Conservation (phyloP, 139 green algal genomes). For the Tetradesmus lagerheimii region DNA sequence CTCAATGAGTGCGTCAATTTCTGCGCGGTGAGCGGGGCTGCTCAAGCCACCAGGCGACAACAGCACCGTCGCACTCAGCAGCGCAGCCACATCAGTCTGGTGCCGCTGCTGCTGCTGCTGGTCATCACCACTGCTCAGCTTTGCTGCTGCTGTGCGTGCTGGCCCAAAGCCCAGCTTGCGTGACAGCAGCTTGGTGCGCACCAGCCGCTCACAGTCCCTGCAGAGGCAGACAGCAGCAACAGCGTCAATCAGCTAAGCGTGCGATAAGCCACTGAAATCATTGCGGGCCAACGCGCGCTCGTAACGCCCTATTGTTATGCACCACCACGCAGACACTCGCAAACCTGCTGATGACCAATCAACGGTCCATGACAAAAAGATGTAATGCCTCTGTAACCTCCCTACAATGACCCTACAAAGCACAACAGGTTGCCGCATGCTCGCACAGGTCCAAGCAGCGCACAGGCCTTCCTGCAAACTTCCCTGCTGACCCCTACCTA, state of each 20-base stretch:
- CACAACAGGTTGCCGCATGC: background rate
- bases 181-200: slow-evolving; percentile 36
- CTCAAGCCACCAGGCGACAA: background rate
- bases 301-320: too few relatives aligned
- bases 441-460: background rate
- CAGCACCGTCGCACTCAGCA: slow-evolving; percentile 6
- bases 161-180: slow-evolving; percentile 37
- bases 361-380: too few relatives aligned
- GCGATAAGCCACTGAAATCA: too few relatives aligned
- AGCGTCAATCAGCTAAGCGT: background rate
- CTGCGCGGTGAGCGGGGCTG: slow-evolving; percentile 2
- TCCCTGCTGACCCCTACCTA: background rate
- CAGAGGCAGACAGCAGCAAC: slow-evolving; percentile 8
- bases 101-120: slow-evolving; percentile 11
- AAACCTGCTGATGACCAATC: too few relatives aligned
- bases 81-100: background rate
- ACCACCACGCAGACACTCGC: too few relatives aligned
- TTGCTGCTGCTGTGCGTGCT: background rate
- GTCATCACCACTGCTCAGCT: background rate
- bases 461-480: background rate
- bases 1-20: slow-evolving; percentile 20
- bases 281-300: too few relatives aligned
- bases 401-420: background rate
- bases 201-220: slow-evolving; percentile 24
- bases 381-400: too few relatives aligned